Evolutionary conservation across 371 early-diverging fungal species (phyloP), one percentile per base, ranked within the genome.

Genomic region (Mortierella polycephala): DNA sequence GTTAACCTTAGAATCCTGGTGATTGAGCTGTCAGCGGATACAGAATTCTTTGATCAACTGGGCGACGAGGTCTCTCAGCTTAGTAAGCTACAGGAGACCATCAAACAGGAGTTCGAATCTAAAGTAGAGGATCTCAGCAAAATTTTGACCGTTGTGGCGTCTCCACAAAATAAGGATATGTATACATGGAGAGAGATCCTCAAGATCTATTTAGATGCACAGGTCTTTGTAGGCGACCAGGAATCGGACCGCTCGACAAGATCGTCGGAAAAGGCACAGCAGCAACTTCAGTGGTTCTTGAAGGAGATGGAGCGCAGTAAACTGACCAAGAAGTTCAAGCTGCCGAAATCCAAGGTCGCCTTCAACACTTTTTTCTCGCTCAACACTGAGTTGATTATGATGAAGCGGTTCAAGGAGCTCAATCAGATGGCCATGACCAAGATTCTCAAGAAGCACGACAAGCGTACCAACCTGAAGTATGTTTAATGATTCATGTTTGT

Each of bases 361-460:
- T 86, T 89, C 82, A 83, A 85, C 55, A 86, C 86, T 11, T 91
- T 92, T 57, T 82, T 89, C 37, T 82, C 88, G 53, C 81, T 93
- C 21, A 94, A 94, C 67, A 81, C 85, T 10, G 91, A 92, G 57
- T 72, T 94, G 20, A 85, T 92, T 13, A 84, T 86, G 37, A 85
- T 93, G 81, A 90, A 88, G 55, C 89, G 89, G 58, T 91, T 93
- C 71, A 89, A 90, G 64, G 85, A 86, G 40, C 71, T 95, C 57
- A 95, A 95, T 82, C 89, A 90, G 49, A 91, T 90, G 7, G 93
- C 93, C 6, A 88, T 94, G 72, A 87, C 87, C 56, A 95, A 95
- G 81, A 93, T 94, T 12, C 79, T 94, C 21, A 95, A 95, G 81
- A 94, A 94, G 71, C 94, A 94, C 57, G 95, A 95, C 79, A 95